These are phyloP conservation scores for Euphorbia pulcherrima DNA, from an alignment of 345 rosid species.

Conservation along the genomic window DNA sequence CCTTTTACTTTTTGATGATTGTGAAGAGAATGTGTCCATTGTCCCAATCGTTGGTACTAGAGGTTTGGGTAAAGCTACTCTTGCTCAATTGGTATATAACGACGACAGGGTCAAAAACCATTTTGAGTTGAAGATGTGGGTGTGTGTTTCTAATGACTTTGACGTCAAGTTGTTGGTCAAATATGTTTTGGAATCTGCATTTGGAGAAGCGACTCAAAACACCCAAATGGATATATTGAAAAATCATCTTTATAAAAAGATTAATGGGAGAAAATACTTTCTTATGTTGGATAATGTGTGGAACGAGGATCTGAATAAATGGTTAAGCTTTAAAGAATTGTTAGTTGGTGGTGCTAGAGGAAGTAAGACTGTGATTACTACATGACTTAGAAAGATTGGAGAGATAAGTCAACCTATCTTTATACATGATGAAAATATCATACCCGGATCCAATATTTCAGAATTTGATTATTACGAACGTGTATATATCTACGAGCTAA, in stretches of 20 bases:
- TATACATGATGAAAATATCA: too few relatives aligned
- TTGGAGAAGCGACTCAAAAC: neutral
- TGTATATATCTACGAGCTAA: too few relatives aligned
- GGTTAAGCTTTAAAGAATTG: neutral
- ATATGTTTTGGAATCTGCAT: neutral
- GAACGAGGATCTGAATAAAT: neutral
- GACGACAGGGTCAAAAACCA: neutral
- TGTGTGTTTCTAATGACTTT: neutral
- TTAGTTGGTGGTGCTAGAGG: neutral
- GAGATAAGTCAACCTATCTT: too few relatives aligned
- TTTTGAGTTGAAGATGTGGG: constrained; percentile 16
- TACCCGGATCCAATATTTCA: too few relatives aligned
- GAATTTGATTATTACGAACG: too few relatives aligned
- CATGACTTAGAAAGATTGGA: neutral
- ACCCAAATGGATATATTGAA: neutral
- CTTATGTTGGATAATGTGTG: constrained; percentile 26
- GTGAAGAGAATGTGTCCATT: neutral
- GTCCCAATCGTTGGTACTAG: neutral
- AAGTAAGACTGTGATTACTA: neutral
- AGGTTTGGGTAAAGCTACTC: neutral
- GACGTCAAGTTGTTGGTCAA: neutral
- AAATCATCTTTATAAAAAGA: too few relatives aligned
- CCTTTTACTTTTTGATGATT: neutral
- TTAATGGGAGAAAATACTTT: constrained; percentile 1
- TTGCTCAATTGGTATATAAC: neutral